Evolutionary conservation across 306 rosid species (phyloP).

Genomic region (Vachellia collinsii): DNA sequence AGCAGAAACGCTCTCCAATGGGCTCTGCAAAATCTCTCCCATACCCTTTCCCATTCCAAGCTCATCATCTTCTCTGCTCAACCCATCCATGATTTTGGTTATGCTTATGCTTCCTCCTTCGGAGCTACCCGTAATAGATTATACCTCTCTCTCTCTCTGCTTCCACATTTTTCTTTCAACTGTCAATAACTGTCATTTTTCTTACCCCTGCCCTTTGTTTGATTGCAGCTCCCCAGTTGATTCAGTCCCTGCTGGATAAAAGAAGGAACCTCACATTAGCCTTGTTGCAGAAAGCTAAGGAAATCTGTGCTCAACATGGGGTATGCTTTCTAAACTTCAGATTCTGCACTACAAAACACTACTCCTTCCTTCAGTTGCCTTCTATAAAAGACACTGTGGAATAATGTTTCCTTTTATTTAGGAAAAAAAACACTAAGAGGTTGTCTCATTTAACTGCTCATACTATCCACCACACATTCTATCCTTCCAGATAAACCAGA

Average conservation of each 20-base stretch:
- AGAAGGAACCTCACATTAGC: slow-evolving; percentile 25
- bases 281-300: slow-evolving; percentile 42
- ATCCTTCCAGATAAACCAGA: no score
- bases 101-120: slow-evolving; percentile 29
- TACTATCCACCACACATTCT: no score
- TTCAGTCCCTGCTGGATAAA: slow-evolving; percentile 34
- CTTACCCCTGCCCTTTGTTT: no score
- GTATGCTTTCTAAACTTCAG: not conserved
- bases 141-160: no score
- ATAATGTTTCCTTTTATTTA: no score
- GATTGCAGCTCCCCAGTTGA: slow-evolving; percentile 37
- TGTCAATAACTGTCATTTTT: no score
- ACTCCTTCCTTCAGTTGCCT: no score
- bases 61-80: slow-evolving; percentile 39
- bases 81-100: slow-evolving; percentile 28
- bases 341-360: no score
- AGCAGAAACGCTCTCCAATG: slow-evolving; percentile 27
- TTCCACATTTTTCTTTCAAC: no score
- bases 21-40: slow-evolving; percentile 14
- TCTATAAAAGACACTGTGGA: no score
- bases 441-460: no score
- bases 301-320: slow-evolving; percentile 40
- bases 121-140: slow-evolving; percentile 30
- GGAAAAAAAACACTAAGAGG: no score
- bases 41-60: slow-evolving; percentile 27